Conservation (phyloP, 768 basidiomycete species). For the Suillus paluster region DNA sequence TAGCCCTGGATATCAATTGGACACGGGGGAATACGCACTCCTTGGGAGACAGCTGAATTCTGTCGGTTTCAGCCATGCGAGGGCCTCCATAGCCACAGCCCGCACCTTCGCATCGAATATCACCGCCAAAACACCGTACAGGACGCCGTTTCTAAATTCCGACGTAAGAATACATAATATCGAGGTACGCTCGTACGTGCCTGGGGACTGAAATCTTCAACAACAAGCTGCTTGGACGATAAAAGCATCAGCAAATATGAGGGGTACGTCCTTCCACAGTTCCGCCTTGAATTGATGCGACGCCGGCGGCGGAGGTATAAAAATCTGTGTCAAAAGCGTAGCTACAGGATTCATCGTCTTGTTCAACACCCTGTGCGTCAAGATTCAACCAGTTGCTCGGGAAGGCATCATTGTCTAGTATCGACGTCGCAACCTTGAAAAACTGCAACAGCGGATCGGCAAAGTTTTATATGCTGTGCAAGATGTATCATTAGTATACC, state of each 20-base stretch:
- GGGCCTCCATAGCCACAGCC: constrained; percentile 81
- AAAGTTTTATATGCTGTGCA: too few relatives aligned
- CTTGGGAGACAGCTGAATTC: constrained; percentile 57
- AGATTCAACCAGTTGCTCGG: constrained; percentile 91
- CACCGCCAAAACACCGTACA: constrained; percentile 93
- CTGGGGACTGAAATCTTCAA: constrained; percentile 95
- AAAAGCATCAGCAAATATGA: constrained; percentile 83
- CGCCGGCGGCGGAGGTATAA: constrained; percentile 71
- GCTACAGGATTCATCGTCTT: constrained; percentile 87
- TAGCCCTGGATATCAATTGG: constrained; percentile 60
- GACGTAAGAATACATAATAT: constrained; percentile 10
- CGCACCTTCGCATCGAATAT: constrained; percentile 92
- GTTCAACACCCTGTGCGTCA: constrained; percentile 86
- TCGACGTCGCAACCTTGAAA: constrained; percentile 81
- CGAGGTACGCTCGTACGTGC: constrained; percentile 41
- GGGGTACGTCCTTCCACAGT: constrained; percentile 83
- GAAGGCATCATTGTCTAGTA: constrained; percentile 87
- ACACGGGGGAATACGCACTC: constrained; percentile 53
- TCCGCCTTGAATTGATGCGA: constrained; percentile 70
- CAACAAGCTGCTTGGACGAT: constrained; percentile 88
- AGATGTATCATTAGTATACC: too few relatives aligned
- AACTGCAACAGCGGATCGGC: constrained; percentile 70
- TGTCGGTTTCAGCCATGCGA: constrained; percentile 73
- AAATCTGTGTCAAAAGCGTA: constrained; percentile 75
- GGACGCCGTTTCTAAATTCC: constrained; percentile 82